A percentile compares a stretch with the other conserved stretches of the same genome.
These are phyloP conservation scores for Trichosporon sp. DNA, from an alignment of 1,284 basidiomycete genomes.

Conservation along the genomic window DNA sequence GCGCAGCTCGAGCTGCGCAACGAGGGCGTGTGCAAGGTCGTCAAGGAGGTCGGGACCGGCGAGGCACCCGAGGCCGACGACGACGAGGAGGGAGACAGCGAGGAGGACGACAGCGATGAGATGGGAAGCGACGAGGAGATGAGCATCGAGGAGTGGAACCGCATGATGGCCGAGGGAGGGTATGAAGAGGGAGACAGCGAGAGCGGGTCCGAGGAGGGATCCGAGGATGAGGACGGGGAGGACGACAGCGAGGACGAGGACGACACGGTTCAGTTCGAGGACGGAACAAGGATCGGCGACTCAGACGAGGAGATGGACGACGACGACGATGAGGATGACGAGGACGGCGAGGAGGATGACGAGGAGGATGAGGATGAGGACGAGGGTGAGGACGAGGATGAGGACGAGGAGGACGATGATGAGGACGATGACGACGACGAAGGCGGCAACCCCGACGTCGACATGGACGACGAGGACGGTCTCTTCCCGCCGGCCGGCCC, in stretches of 20 bases:
- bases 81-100: constrained; percentile 31
- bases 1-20: constrained; percentile 78
- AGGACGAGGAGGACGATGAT: constrained; percentile 18
- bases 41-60: constrained; percentile 40
- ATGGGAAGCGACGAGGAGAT: constrained; percentile 38
- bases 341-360: constrained; percentile 47
- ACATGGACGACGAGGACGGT: constrained; percentile 18
- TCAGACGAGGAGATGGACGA: constrained; percentile 53
- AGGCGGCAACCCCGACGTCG: constrained; percentile 27
- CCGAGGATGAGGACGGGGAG: constrained; percentile 18
- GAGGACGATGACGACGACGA: constrained; percentile 34
- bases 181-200: constrained; percentile 28
- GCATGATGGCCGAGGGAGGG: constrained; percentile 33
- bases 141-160: constrained; percentile 38
- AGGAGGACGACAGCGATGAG: constrained; percentile 28
- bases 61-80: constrained; percentile 35
- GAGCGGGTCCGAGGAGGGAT: constrained; percentile 18
- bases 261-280: not conserved
- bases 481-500: constrained; percentile 34
- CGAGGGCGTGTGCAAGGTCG: constrained; percentile 50
- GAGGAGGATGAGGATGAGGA: constrained; percentile 32
- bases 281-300: constrained; percentile 13
- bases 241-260: constrained; percentile 5
- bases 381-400: constrained; percentile 21
- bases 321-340: constrained; percentile 53